Evolutionary conservation across 2,329 filamentous ascomycete species (phyloP).

Genomic region (Rhynchosporium secalis): DNA sequence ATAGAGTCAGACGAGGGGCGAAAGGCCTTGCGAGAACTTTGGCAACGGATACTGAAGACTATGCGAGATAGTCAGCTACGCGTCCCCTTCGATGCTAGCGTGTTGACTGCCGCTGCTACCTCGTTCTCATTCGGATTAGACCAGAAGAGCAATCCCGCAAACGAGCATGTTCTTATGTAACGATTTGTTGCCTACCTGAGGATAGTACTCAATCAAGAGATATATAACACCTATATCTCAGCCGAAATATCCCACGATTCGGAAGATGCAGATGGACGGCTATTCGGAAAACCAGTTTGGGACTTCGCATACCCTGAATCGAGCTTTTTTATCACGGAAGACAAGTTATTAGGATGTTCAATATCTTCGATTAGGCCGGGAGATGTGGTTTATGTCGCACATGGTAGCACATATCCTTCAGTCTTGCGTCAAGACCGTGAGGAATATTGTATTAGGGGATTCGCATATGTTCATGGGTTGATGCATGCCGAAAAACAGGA

Average conservation of each 20-base stretch:
- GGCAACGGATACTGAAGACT: constrained; percentile 30
- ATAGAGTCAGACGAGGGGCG: constrained; percentile 27
- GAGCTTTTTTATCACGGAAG: constrained; percentile 34
- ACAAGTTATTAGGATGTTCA: constrained; percentile 29
- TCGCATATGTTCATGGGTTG: constrained; percentile 29
- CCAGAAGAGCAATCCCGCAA: constrained; percentile 30
- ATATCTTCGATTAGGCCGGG: constrained; percentile 24
- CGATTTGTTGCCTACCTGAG: constrained; percentile 34
- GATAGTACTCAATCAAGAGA: constrained; percentile 29
- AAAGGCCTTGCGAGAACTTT: constrained; percentile 22
- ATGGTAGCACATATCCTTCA: constrained; percentile 29
- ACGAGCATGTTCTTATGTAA: constrained; percentile 25
- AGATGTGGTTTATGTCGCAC: constrained; percentile 27
- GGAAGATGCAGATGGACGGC: constrained; percentile 25
- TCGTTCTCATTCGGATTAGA: constrained; percentile 34
- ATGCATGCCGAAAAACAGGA: constrained; percentile 29
- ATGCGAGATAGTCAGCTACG: constrained; percentile 17
- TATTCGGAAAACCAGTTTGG: constrained; percentile 31
- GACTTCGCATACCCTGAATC: constrained; percentile 35
- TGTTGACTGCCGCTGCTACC: constrained; percentile 30
- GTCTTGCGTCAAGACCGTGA: constrained; percentile 27
- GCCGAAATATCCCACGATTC: constrained; percentile 31
- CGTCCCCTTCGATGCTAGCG: constrained; percentile 22
- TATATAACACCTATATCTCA: constrained; percentile 30
- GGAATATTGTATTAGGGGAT: constrained; percentile 26